Evolutionary conservation across 2,329 filamentous ascomycete species (phyloP), one percentile per base, ranked within the genome.

Genomic region (Helicocarpus griseus): DNA sequence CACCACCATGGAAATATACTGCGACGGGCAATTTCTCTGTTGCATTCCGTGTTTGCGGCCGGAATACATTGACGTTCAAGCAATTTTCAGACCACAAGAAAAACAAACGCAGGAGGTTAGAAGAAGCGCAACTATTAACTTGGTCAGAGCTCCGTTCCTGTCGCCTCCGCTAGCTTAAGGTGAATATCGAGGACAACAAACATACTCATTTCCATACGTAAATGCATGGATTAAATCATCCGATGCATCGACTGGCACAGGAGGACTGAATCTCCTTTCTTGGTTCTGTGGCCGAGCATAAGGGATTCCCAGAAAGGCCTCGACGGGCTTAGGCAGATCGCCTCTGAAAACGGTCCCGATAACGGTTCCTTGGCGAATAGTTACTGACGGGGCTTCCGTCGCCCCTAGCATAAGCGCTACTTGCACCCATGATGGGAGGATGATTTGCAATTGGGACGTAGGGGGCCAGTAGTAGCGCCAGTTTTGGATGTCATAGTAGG

Each of bases 231-330:
- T 66, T 4, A 56, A 56, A 19, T 60, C 49, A 28, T 55, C 54
- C 6, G 56, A 59, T 13, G 50, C 48, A 11, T 61, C 57, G 6
- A 69, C 58, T 28, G 60, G 60, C 24, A 61, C 62, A 0, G 73
- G 61, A 3, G 63, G 69, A 5, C 64, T 66, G 54, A 78, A 79
- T 13, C 76, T 69, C 19, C 64, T 64, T n/a, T 75, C 66, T 0
- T 73, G 75, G 2, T 63, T 67, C 9, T 76, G 74, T 2, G 74
- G 70, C 2, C 72, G 58, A 0, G 72, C 75, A 54, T 77, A 78
- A 0, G 74, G 75, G 9, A 79, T 69, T 1, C 75, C 73, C 0
- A 73, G 62, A 56, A 79, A 79, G 5, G 64, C 64, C 28, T 69
- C 65, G 4, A 68, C 52, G 1, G 60, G 50, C n/a, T 59, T 53